These are phyloP conservation scores for Corniculantispora saksenae DNA, from an alignment of 2,329 filamentous ascomycete genomes.

Conservation along the genomic window DNA sequence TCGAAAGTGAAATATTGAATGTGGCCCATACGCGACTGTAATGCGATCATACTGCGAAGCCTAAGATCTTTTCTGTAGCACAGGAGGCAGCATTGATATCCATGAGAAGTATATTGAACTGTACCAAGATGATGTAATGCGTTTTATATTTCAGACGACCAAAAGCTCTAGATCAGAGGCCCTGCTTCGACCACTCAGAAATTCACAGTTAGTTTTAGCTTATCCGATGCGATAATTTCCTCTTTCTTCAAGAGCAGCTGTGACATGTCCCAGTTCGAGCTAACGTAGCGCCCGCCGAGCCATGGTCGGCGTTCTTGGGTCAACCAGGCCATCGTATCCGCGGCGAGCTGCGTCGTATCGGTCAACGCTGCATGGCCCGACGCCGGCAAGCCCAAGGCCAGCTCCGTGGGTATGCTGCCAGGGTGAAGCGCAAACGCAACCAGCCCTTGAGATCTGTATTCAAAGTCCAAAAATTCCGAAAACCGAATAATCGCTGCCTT, in stretches of 20 bases:
- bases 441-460: constrained; percentile 44
- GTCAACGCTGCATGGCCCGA: constrained; percentile 20
- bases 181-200: not conserved
- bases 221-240: constrained; percentile 36
- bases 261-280: constrained; percentile 48
- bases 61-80: not conserved
- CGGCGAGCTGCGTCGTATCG: constrained; percentile 41
- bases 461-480: constrained; percentile 47
- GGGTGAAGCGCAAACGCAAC: constrained; percentile 42
- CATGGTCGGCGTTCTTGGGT: constrained; percentile 42
- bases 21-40: not conserved
- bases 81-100: not conserved
- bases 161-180: not conserved
- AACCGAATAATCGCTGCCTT: constrained; percentile 52
- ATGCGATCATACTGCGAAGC: not conserved
- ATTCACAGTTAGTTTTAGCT: constrained; percentile 20
- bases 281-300: constrained; percentile 46
- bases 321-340: constrained; percentile 46
- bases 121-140: not conserved
- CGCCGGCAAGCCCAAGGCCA: constrained; percentile 10
- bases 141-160: not conserved
- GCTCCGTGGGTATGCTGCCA: constrained; percentile 37
- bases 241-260: constrained; percentile 42
- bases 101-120: not conserved
- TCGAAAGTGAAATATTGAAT: not conserved